Conservation (phyloP, 495 filamentous ascomycete species). For the Podospora bellae-mahoneyi region DNA sequence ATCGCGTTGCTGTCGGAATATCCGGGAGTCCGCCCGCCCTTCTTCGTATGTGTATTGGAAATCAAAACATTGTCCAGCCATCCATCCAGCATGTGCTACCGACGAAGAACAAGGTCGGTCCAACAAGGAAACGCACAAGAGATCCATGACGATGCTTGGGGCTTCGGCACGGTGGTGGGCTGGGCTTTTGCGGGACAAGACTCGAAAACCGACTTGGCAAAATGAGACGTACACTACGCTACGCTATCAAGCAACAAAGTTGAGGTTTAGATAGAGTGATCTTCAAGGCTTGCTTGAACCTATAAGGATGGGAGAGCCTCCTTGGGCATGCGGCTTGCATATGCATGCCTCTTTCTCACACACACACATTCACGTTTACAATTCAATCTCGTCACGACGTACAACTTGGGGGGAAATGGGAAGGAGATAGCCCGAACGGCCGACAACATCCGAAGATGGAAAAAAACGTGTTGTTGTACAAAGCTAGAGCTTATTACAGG, state of each 20-base stretch:
- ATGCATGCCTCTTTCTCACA: conserved; percentile 20
- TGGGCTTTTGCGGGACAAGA: background rate
- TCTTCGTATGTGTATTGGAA: background rate
- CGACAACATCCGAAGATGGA: background rate
- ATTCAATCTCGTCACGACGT: background rate
- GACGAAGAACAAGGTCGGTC: background rate
- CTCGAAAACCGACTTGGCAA: background rate
- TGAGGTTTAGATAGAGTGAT: background rate
- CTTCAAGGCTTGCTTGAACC: background rate
- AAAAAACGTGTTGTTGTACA: background rate
- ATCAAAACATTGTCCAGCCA: background rate
- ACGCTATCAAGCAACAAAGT: background rate
- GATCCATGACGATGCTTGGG: background rate
- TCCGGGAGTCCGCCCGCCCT: background rate
- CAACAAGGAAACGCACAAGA: background rate
- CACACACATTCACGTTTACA: background rate
- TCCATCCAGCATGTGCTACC: background rate
- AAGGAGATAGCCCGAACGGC: background rate
- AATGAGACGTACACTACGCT: background rate
- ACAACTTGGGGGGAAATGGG: background rate
- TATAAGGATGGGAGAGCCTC: background rate
- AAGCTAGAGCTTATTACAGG: background rate
- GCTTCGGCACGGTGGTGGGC: background rate
- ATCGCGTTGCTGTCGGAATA: background rate
- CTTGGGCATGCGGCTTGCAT: conserved; percentile 20